These are phyloP conservation scores for Abrus precatorius DNA, from an alignment of 306 rosid genomes.

Conservation along the genomic window DNA sequence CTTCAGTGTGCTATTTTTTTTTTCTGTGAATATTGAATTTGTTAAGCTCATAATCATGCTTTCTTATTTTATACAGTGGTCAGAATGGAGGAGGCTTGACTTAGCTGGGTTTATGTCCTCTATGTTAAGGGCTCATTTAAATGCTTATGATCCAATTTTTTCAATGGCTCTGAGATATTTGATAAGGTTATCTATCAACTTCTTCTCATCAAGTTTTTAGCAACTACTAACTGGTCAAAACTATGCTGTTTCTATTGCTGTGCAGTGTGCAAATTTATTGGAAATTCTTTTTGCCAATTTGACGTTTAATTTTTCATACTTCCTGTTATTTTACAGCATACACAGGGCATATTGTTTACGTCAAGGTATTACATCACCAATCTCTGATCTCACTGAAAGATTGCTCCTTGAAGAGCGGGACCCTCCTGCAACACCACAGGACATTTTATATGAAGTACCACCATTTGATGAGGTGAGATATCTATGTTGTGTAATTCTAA, in stretches of 20 bases:
- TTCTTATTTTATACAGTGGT: constrained; percentile 77
- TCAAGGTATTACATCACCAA: constrained; percentile 90
- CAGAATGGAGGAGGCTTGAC: constrained; percentile 85
- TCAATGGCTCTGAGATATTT: constrained; percentile 95
- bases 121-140: constrained; percentile 89
- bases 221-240: background rate
- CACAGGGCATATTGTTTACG: constrained; percentile 91
- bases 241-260: background rate
- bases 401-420: constrained; percentile 95
- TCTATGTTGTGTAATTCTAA: constrained; percentile 37
- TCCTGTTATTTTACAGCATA: constrained; percentile 65
- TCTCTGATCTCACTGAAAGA: constrained; percentile 92
- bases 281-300: background rate
- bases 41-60: constrained; percentile 35
- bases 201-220: constrained; percentile 30
- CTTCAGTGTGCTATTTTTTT: background rate
- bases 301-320: constrained; percentile 18
- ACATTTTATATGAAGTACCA: constrained; percentile 84
- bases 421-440: constrained; percentile 87
- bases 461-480: constrained; percentile 93
- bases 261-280: constrained; percentile 22
- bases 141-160: constrained; percentile 95
- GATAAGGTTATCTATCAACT: constrained; percentile 72
- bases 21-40: constrained; percentile 24
- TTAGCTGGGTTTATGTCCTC: constrained; percentile 89